These are phyloP conservation scores for Trapa incisa DNA, from an alignment of 345 rosid genomes.

Conservation along the genomic window DNA sequence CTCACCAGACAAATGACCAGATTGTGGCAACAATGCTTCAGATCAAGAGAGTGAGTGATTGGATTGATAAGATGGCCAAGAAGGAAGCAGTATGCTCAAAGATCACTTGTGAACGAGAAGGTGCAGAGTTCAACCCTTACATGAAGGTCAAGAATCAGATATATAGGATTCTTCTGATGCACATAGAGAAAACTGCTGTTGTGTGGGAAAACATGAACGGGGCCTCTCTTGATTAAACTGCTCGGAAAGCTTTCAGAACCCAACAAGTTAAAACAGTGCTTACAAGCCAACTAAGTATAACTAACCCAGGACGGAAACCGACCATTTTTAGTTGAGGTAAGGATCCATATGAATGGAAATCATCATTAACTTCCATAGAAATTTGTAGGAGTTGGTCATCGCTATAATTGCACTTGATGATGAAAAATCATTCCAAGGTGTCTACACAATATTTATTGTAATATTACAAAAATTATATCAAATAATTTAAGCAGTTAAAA, in stretches of 20 bases:
- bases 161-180: constrained; percentile 47
- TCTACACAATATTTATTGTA: too few relatives aligned
- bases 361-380: too few relatives aligned
- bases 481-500: too few relatives aligned
- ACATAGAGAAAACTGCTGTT: constrained; percentile 51
- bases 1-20: constrained; percentile 23
- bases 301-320: too few relatives aligned
- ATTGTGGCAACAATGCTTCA: constrained; percentile 36
- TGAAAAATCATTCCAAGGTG: too few relatives aligned
- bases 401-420: too few relatives aligned
- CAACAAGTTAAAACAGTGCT: neutral
- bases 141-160: constrained; percentile 47
- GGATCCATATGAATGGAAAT: too few relatives aligned
- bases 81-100: constrained; percentile 9
- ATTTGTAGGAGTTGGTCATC: too few relatives aligned
- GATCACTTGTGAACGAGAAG: constrained; percentile 12
- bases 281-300: neutral
- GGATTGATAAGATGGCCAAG: constrained; percentile 34
- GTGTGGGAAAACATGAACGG: constrained; percentile 14
- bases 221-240: neutral
- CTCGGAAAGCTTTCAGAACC: neutral
- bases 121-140: constrained; percentile 32
- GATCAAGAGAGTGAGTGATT: constrained; percentile 52
- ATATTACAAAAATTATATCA: too few relatives aligned
- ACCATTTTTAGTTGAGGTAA: too few relatives aligned